Evolutionary conservation across 345 rosid genomes (phyloP), one percentile per base, ranked within the genome.

Genomic region (Melaleuca quinquenervia): DNA sequence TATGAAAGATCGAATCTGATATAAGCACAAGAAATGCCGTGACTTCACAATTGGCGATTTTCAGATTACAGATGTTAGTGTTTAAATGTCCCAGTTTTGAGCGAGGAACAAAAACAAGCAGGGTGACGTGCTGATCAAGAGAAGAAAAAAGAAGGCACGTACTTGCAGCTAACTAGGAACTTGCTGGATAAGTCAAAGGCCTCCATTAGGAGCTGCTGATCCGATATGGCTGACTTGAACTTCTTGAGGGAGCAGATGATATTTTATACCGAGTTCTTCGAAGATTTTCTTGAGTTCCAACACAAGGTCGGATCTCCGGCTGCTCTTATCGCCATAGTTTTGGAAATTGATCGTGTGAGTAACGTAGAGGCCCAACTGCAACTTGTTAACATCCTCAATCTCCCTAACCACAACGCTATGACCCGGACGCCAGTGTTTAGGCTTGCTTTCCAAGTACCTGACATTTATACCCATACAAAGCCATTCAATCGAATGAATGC

Each of bases 301-400:
- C 84, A 91, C 86, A 6, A 91, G 91, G 53, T 94, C 95, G 0
- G 97, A 93, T 89, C 95, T 93, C 84, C 96, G 74, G 55, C 87
- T 88, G 83, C 52, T 92, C 89, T 89, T 92, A 52, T 94, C 96
- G 41, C 90, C 92, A 8, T 88, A 88, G 56, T 92, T 92, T 83
- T 94, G 97, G 87, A 93, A 94, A 87, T 94, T 95, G 53, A 93
- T 90, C 52, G 97, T 95, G 92, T 94, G 97, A 82, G 87, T 91
- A 7, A 89, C 85, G 74, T 88, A 94, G 11, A 94, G 89, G 82
- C 87, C 95, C 91, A 95, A 91, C 90, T 92, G 93, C 89, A 95
- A 90, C 91, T 92, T 95, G 90, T 95, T 91, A 91, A 95, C 92
- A 86, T 94, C 60, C 91, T 93, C 95, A 24, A 95, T 93, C 89